Conservation (phyloP, 225 moss, liverwort and hornwort genomes). For the Bryum argenteum region DNA sequence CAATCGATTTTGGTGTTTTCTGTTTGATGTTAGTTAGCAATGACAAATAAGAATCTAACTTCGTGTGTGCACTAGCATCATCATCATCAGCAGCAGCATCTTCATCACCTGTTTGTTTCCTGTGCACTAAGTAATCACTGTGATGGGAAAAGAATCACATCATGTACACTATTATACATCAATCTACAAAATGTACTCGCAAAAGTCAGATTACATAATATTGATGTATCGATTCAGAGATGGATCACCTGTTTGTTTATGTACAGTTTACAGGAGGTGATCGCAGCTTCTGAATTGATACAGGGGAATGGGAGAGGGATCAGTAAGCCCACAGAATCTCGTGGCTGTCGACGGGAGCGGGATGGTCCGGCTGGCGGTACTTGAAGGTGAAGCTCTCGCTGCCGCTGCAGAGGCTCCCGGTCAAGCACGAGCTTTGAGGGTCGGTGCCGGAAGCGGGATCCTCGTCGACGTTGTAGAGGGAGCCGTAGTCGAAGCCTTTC, state of each 20-base stretch:
- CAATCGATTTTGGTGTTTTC: slow-evolving; percentile 33
- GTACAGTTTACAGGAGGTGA: slow-evolving; percentile 27
- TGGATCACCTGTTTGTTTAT: slow-evolving; percentile 29
- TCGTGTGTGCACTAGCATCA: slow-evolving; percentile 19
- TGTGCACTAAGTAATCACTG: slow-evolving; percentile 38
- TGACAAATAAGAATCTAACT: slow-evolving; percentile 29
- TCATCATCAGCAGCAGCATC: slow-evolving; percentile 19
- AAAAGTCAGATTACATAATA: too few relatives aligned
- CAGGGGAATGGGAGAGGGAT: neutral
- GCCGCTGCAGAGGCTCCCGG: slow-evolving; percentile 24
- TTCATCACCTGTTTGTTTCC: slow-evolving; percentile 25
- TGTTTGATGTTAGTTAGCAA: slow-evolving; percentile 30
- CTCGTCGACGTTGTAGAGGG: slow-evolving; percentile 26
- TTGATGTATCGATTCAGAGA: neutral
- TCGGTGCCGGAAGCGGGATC: slow-evolving; percentile 35
- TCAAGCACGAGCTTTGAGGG: slow-evolving; percentile 30
- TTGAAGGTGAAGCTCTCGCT: slow-evolving; percentile 37
- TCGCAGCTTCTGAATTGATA: slow-evolving; percentile 16
- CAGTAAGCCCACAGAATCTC: slow-evolving; percentile 61
- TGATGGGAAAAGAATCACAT: slow-evolving; percentile 48
- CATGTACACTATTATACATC: slow-evolving; percentile 30
- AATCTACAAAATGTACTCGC: slow-evolving; percentile 35
- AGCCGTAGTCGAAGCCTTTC: slow-evolving; percentile 34
- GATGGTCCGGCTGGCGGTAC: slow-evolving; percentile 40
- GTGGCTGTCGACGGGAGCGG: slow-evolving; percentile 40